phyloP scores from a whole-genome alignment of 2,329 filamentous ascomycete species.

The Thermothelomyces thermophilus region DNA sequence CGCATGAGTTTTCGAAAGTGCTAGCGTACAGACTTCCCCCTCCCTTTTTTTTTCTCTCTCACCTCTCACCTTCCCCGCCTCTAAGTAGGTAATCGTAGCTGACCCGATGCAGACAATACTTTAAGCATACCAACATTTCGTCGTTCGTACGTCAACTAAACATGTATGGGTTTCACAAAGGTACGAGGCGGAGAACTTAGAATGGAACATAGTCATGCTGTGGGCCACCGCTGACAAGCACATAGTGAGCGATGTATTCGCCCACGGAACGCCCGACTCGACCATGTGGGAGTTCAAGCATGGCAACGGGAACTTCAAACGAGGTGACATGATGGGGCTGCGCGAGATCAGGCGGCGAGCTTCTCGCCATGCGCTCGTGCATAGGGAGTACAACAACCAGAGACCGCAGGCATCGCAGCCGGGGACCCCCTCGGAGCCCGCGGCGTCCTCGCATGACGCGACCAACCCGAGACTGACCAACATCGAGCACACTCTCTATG shows the following conservation, averaged over 20 bases:
- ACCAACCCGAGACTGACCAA: slow-evolving; percentile 66
- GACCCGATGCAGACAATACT: slow-evolving; percentile 76
- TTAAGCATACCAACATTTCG: slow-evolving; percentile 98
- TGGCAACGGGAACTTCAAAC: slow-evolving; percentile 93
- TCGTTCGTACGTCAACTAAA: slow-evolving; percentile 97
- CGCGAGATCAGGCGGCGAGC: slow-evolving; percentile 94
- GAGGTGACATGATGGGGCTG: slow-evolving; percentile 82
- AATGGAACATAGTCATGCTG: slow-evolving; percentile 13
- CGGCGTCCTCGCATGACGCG: slow-evolving; percentile 63
- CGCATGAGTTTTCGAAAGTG: slow-evolving; percentile 95
- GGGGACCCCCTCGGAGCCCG: slow-evolving; percentile 76
- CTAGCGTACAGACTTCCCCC: slow-evolving; percentile 91
- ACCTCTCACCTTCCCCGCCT: slow-evolving; percentile 20
- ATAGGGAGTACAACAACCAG: slow-evolving; percentile 78
- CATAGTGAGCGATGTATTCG: slow-evolving; percentile 97
- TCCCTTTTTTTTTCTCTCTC: no score
- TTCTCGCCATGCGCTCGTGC: slow-evolving; percentile 85
- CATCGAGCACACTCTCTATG: slow-evolving; percentile 77
- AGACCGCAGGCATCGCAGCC: slow-evolving; percentile 72
- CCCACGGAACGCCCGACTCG: slow-evolving; percentile 87
- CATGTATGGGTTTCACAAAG: slow-evolving; percentile 99
- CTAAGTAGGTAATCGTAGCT: slow-evolving; percentile 22
- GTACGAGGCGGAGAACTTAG: slow-evolving; percentile 38
- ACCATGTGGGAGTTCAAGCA: slow-evolving; percentile 99
- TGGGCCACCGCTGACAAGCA: slow-evolving; percentile 22